Base-by-base conservation (phyloP, 345 rosid genomes). In the Passiflora organensis region DNA sequence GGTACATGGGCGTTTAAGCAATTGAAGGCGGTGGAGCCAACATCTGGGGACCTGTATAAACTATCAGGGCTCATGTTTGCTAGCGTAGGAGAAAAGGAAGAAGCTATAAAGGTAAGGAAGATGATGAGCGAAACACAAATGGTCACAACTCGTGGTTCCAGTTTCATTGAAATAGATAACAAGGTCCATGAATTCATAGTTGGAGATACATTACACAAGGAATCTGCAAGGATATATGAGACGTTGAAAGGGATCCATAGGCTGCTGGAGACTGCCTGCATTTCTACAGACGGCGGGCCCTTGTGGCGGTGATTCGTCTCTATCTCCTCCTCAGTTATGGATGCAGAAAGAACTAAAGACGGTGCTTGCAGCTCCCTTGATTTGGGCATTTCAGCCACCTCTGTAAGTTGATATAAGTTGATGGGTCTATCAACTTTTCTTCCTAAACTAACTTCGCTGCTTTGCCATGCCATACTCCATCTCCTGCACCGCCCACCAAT, bases 71-170 rank as follows among this genome's bases (percentile, higher is more conserved):
- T 48, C 2, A 23, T 38, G 47, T 48, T 39, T 48, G 63, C 55
- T 16, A 48, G 48, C 36, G 46, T 22, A 15, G 63, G 46, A 22
- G 53, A 58, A 18, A 36, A 37, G 13, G 22, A 59, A 13, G 47
- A 59, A 38, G 63, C 55, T 48, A 8, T 13, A 18, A 42, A 8
- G 60, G 25, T 44, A 17, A 48, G 55, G 47, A 59, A 48, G 63
- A 39, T 59, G 25, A 50, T 48, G 13, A 18, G 23, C 11, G 54
- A 50, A 6, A 34, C 12, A 59, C 47, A 39, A 12, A 16, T 39
- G 63, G 17, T n/a, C n/a, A 59, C 46, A 20, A 38, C 47, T 11
- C 6, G 48, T 12, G 63, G 55, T 13, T 59, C 55, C 8, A 59
- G 63, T 48, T 48, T 23, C 39, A 39, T 38, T 38, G 54, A 41